Base-by-base conservation (phyloP, 1,284 basidiomycete species). In the Tilletia walkeri region DNA sequence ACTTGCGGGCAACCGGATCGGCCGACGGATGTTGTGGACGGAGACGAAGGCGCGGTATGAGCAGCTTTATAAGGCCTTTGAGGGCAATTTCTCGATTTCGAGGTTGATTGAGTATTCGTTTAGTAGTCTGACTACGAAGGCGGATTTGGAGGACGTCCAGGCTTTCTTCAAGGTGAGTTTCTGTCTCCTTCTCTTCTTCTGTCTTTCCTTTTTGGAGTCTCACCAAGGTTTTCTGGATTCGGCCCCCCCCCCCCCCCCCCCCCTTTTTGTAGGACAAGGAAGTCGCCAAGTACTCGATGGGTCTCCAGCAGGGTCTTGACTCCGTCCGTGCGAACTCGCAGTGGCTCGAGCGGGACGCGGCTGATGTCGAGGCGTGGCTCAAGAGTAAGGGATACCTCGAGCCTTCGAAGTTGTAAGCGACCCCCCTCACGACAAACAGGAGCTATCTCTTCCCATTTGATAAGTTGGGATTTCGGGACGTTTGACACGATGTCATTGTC, bases 271-370 rank as follows among this genome's bases (percentile, higher is more conserved):
- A 63, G 65, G 80, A 73, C 77, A 86, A 85, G 69, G 75, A 79
- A 61, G 78, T 72, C 41, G 69, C 70, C 48, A 86, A 85, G 76
- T 87, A 84, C 84, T 86, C 87, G 73, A 86, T 89, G 80, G 86
- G 86, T 5, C 84, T 92, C 56, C 87, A 88, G 14, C 91, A 92
- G 80, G 86, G 88, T 36, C 78, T 91, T 72, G 91, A 93, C 75
- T 87, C 86, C 1, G 88, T 92, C 75, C 85, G 85, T 5, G 87
- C 89, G 1, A 88, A 87, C 65, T 84, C 86, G 9, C 86, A 86
- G 6, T 90, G 89, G 86, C 86, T 91, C 65, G 84, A 89, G 85
- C 88, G 90, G 69, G 76, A 87, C 73, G 87, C 85, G 6, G 82
- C 79, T 20, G 89, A 91, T 76, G 85, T 92, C 67, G 77, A 84